Percentiles rank a stretch among this genome's conserved stretches.
Conservation (phyloP, 2,329 filamentous ascomycete genomes). For the Aspergillus fijiensis region DNA sequence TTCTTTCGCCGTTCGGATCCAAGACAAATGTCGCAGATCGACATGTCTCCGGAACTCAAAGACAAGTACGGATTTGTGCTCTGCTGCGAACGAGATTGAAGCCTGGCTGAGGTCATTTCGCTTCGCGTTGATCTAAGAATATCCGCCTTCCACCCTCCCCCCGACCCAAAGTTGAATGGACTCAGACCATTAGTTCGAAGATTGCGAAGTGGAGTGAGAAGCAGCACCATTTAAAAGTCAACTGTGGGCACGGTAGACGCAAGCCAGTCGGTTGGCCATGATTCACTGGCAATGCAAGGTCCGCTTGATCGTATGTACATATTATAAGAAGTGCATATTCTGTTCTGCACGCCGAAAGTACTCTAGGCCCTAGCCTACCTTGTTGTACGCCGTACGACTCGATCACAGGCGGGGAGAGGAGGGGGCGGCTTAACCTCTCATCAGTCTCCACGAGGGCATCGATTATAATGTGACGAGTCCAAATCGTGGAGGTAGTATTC, state of each 20-base stretch:
- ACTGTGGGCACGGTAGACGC: neutral
- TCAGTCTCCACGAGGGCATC: conserved; percentile 17
- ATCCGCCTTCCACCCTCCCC: neutral
- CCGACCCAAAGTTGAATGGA: neutral
- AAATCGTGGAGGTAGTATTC: conserved; percentile 16
- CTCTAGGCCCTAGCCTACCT: conserved; percentile 1
- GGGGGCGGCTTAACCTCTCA: conserved; percentile 2
- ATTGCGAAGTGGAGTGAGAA: neutral
- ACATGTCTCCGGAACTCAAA: neutral
- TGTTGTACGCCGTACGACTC: conserved; percentile 11
- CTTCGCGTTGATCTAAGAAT: neutral
- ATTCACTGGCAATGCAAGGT: conserved; percentile 19
- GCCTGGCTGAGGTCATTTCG: neutral
- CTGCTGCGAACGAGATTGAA: neutral
- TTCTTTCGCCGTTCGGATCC: conserved; percentile 1
- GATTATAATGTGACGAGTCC: conserved; percentile 20
- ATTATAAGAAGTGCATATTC: conserved; percentile 15
- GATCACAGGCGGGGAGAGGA: conserved; percentile 14
- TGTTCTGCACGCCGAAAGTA: conserved; percentile 8
- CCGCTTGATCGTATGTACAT: conserved; percentile 8
- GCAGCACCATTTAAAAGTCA: neutral
- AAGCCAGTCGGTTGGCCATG: conserved; percentile 6
- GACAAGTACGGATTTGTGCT: neutral
- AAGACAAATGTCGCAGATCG: conserved; percentile 3
- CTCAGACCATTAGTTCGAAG: conserved; percentile 5